These are phyloP conservation scores for Pterulicium gracile DNA, from an alignment of 1,284 basidiomycete species.

Conservation along the genomic window DNA sequence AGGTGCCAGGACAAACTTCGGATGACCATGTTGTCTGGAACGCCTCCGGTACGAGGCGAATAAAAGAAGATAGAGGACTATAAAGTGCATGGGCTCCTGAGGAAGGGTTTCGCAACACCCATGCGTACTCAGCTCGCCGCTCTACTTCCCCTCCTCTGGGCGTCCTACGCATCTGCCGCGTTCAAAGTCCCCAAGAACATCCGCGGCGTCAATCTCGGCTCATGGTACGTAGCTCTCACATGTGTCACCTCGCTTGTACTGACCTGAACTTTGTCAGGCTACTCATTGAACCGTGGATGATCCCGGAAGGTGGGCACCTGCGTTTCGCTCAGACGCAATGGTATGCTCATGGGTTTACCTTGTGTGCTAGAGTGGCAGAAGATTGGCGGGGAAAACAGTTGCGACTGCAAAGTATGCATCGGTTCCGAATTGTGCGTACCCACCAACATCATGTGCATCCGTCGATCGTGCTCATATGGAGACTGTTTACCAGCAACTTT, in stretches of 20 bases:
- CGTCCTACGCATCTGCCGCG: too few relatives aligned
- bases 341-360: background rate
- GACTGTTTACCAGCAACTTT: constrained; percentile 44
- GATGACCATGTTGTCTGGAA: too few relatives aligned
- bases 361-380: constrained; percentile 49
- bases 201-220: constrained; percentile 56
- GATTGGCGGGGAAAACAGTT: constrained; percentile 53
- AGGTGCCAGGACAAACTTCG: too few relatives aligned
- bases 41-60: too few relatives aligned
- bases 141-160: too few relatives aligned
- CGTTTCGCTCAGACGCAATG: background rate
- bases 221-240: constrained; percentile 31
- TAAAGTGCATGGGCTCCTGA: too few relatives aligned
- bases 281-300: constrained; percentile 57
- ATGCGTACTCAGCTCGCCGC: too few relatives aligned
- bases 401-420: constrained; percentile 44
- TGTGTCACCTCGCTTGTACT: background rate
- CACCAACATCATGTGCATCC: background rate
- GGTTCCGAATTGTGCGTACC: constrained; percentile 44
- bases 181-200: constrained; percentile 43
- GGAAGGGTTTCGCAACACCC: too few relatives aligned
- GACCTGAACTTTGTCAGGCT: constrained; percentile 27
- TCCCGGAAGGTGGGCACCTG: too few relatives aligned
- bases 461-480: constrained; percentile 2
- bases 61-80: too few relatives aligned